A percentile compares a stretch with the other conserved stretches of the same genome.
Conservation (phyloP, 1,284 basidiomycete species). For the Lentinus polychrous region DNA sequence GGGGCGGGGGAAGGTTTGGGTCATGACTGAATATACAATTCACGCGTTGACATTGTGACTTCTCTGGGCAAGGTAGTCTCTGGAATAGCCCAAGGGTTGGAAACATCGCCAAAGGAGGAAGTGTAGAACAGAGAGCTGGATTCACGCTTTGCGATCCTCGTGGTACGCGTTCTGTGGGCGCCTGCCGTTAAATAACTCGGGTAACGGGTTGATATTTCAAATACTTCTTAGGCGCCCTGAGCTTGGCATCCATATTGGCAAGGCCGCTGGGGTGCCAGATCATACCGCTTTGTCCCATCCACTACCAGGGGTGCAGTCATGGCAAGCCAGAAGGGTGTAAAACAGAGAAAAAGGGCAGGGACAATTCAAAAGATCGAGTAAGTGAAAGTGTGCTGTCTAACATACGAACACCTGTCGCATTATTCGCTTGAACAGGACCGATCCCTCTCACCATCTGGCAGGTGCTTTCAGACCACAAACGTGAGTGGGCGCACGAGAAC, state of each 20-base stretch:
- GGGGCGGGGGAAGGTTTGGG: conserved; percentile 29
- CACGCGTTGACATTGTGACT: conserved; percentile 36
- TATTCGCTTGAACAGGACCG: conserved; percentile 29
- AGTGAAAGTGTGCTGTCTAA: conserved; percentile 7
- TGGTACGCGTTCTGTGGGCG: not conserved
- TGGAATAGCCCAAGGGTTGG: conserved; percentile 53
- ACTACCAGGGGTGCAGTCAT: not conserved
- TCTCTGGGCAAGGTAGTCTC: conserved; percentile 56
- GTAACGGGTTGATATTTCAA: no score
- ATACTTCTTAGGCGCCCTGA: no score
- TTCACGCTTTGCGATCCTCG: not conserved
- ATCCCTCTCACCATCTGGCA: conserved; percentile 51
- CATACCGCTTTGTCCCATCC: not conserved
- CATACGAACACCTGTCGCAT: not conserved
- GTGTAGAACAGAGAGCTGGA: not conserved
- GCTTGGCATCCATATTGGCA: no score
- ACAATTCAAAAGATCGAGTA: conserved; percentile 19
- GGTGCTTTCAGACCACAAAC: conserved; percentile 58
- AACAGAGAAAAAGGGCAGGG: conserved; percentile 10
- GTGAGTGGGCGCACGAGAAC: conserved; percentile 28
- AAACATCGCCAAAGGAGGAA: conserved; percentile 46
- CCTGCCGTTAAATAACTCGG: no score
- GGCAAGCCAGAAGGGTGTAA: conserved; percentile 6
- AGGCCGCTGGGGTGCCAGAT: no score
- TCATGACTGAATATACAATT: conserved; percentile 64